Percentiles rank a stretch among this genome's conserved stretches.
phyloP scores from a whole-genome alignment of 768 basidiomycete genomes.

The Candolleomyces aberdarensis region DNA sequence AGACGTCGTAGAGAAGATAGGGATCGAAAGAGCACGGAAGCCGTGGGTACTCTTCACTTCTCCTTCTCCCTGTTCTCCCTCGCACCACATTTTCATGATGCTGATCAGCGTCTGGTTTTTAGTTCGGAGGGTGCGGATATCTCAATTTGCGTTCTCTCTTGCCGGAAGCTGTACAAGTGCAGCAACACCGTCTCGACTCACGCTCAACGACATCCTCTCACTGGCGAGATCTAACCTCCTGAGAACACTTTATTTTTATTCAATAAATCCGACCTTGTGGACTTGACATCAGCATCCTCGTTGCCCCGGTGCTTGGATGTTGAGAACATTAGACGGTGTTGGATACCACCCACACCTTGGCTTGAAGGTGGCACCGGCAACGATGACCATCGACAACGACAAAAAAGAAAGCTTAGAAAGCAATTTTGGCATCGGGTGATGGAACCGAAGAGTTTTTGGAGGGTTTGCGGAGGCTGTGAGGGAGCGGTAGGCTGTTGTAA shows the following conservation, averaged over 20 bases:
- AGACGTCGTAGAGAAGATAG: conserved; percentile 76
- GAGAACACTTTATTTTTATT: conserved; percentile 62
- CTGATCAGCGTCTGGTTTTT: not conserved
- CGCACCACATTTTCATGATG: not conserved
- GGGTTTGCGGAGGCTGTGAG: conserved; percentile 53
- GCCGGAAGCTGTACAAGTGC: conserved; percentile 35
- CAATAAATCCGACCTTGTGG: conserved; percentile 53
- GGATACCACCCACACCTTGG: not conserved
- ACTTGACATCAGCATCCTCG: not conserved
- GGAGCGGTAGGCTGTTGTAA: conserved; percentile 37
- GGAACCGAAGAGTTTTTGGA: conserved; percentile 59
- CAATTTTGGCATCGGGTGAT: too few relatives aligned
- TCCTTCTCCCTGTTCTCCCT: not conserved
- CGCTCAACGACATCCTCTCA: conserved; percentile 9
- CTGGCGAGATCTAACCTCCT: conserved; percentile 47
- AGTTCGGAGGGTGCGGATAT: conserved; percentile 70
- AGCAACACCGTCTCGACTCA: conserved; percentile 5
- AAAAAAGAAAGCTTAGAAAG: too few relatives aligned
- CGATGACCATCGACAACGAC: conserved; percentile 36
- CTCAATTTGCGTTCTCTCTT: conserved; percentile 69
- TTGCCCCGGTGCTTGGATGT: not conserved
- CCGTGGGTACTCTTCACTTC: conserved; percentile 55
- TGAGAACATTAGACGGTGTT: not conserved
- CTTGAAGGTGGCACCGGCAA: not conserved
- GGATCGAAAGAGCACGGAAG: conserved; percentile 67